Base-by-base conservation (phyloP, 345 rosid species). In the Camelina sativa region DNA sequence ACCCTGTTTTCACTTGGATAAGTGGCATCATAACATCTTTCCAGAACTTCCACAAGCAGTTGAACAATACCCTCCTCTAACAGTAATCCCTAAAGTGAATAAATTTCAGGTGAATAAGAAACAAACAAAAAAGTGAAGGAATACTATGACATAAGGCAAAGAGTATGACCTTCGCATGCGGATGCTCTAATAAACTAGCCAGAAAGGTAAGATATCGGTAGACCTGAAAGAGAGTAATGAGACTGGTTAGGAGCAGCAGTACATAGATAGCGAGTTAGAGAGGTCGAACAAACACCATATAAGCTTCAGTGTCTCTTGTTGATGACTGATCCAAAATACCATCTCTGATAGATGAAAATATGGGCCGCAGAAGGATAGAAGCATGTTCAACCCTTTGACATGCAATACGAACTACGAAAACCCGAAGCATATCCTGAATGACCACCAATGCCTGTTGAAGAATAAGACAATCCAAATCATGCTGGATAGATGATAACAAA, bases 371-470 rank as follows among this genome's bases (percentile, higher is more conserved):
- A 82, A 95, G 96, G 43, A 82, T 51, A 40, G 86, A 86, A 69
- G 97, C 98, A 82, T 84, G 84, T 77, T 85, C 93, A 76, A 76
- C 77, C 67, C 86, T 92, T 82, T 85, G 94, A 83, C 79, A 81
- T 78, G 96, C 92, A 74, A 90, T 66, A 25, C 97, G 98, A 77
- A 89, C 72, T 51, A 95, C 83, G 82, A 95, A 93, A 80, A 95
- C 91, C 71, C 96, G 85, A 79, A 95, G 92, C 96, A 95, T 92
- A 83, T 92, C 98, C 83, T 86, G 93, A 75, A 92, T 86, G 79
- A 95, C 98, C 59, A 81, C 89, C 83, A 90, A 80, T 40, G 88
- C 85, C 99, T 95, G 89, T 66, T 64, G 62, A 75, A 64, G 70
- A 62, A 35, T 44, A 48, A 63, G 60, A 77, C 58, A 52, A 43